Evolutionary conservation across 495 filamentous ascomycete genomes (phyloP).

Genomic region (Penicillium cinerascens): DNA sequence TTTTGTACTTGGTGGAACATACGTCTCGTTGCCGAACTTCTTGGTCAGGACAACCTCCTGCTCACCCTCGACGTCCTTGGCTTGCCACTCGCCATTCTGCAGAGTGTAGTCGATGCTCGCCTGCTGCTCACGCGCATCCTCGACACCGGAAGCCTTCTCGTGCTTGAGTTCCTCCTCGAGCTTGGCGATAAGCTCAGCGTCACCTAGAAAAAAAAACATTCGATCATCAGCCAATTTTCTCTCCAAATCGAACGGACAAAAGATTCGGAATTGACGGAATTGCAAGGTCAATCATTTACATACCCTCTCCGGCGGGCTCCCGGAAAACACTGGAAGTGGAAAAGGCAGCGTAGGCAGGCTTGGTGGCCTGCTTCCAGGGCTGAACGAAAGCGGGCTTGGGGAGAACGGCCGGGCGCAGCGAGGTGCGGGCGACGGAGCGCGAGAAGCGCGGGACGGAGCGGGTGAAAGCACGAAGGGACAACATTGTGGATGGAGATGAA

Average conservation of each 20-base stretch:
- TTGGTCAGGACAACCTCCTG: constrained; percentile 84
- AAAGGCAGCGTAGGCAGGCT: constrained; percentile 64
- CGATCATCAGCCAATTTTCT: constrained; percentile 8
- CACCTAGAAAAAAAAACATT: constrained; percentile 31
- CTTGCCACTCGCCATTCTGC: constrained; percentile 65
- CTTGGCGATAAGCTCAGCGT: constrained; percentile 46
- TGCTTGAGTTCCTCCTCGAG: constrained; percentile 48
- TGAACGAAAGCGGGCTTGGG: constrained; percentile 44
- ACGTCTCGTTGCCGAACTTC: constrained; percentile 86
- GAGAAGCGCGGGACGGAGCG: constrained; percentile 69
- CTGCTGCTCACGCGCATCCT: constrained; percentile 52
- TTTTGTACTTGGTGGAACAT: constrained; percentile 5
- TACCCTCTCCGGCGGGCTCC: constrained; percentile 57
- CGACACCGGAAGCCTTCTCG: constrained; percentile 39
- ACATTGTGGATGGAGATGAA: constrained; percentile 54
- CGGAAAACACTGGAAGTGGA: constrained; percentile 62
- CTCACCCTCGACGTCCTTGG: constrained; percentile 74
- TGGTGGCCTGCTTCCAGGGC: constrained; percentile 49
- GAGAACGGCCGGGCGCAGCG: constrained; percentile 46
- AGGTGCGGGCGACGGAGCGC: constrained; percentile 53
- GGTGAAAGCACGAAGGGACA: constrained; percentile 68
- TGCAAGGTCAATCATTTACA: constrained; percentile 3
- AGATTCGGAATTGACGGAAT: neutral
- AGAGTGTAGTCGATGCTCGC: constrained; percentile 73
- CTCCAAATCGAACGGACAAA: neutral